Evolutionary conservation across 2,329 filamentous ascomycete species (phyloP), one percentile per base, ranked within the genome.

Genomic region (Penicillium sp.): DNA sequence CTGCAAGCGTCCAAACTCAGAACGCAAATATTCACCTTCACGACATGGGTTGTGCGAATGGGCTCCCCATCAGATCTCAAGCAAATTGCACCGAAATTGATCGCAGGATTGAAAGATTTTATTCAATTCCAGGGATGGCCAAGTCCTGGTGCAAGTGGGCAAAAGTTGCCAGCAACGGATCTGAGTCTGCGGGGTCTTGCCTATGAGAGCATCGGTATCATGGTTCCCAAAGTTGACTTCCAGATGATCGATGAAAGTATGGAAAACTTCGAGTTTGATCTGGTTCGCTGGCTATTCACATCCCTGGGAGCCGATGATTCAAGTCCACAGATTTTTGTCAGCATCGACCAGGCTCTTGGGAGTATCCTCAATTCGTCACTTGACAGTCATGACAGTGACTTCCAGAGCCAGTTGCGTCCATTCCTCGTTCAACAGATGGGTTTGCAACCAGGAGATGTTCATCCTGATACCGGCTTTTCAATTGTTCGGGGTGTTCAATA

Each of bases 141-240:
- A 2, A 68, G 68, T 13, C 76, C 82, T 1, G 66, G 67, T 23
- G 58, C 62, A 3, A 64, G 55, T 36, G 72, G 72, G 30, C 70
- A 77, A 35, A 75, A 78, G 47, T 60, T 72, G 35, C 73, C 75
- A 2, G 62, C 71, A 8, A 79, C 82, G 32, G 77, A 81, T 37
- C 68, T 82, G 37, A 74, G 76, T 3, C 70, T 95, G 29, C 79
- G 90, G 27, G 82, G 82, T 4, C 81, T 84, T 55, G 88, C 84
- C 1, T 96, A 95, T 61, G 90, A 96, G 60, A 88, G 85, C 0
- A 86, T 96, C 26, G 92, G 90, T 0, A 75, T 92, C 10, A 65
- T 96, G 15, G 80, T 84, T 0, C 60, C 66, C 13, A 67, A 66
- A 30, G 54, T 62, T 9, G 77, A 70, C 9, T 62, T 62, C 29